Base-by-base conservation (phyloP, 2,329 filamentous ascomycete species). In the Phaeophleospora eucalypticola region DNA sequence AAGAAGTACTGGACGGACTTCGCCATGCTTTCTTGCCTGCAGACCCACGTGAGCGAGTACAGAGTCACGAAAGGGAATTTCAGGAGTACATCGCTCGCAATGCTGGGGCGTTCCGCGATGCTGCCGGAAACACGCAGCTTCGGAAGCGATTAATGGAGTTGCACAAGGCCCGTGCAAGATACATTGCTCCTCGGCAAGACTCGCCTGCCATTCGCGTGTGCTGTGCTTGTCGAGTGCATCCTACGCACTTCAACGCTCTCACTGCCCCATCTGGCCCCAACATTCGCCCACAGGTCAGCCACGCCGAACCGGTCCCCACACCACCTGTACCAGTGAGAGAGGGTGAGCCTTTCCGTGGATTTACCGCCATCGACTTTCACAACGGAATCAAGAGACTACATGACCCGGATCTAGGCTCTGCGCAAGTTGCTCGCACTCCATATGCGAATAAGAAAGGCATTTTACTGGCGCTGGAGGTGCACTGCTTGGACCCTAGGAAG, bases 1-100 rank as follows among this genome's bases (percentile, higher is more conserved):
- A 59, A 8, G 62, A 65, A 40, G 35, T 65, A 17, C 54, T 64
- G 14, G 57, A 61, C 38, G 57, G 62, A 4, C 48, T 65, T 12
- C 46, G 61, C 12, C 46, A 57, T 36, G 56, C 59, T 18, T 65
- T 54, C 49, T 42, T 58, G 19, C 54, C 57, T 24, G 40, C 48
- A n/a, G 43, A 37, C 19, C 43, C 41, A 15, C 42, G 36, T 17
- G 48, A 56, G 20, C 48, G 45, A 33, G 36, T 41, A 10, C 45
- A 20, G 24, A 41, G 43, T 19, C 39, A 46, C 24, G 51, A 52
- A 17, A 37, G 45, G 27, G 56, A 57, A 20, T 51, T 53, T 32
- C 46, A 50, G 15, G 43, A 47, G 19, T 49, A 51, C 32, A 41
- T 55, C 27, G 41, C 40, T 1, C 44, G 41, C 14, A 51, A 46